Percentiles rank a stretch among this genome's conserved stretches.
Evolutionary conservation across 179 eudicot genomes (phyloP).

Genomic region (Patellifolia procumbens): DNA sequence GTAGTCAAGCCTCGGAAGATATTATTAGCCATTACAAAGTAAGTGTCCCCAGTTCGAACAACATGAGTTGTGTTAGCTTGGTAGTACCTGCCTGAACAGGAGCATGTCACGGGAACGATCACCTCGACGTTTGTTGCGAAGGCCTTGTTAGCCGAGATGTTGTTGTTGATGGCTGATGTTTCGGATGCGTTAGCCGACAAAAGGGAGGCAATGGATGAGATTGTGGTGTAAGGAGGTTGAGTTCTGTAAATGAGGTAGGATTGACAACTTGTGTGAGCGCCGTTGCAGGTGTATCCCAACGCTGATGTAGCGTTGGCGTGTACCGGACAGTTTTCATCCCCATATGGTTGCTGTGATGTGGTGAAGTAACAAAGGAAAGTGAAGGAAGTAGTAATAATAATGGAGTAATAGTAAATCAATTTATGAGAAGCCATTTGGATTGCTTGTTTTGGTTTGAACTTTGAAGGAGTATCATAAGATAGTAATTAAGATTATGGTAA

Average conservation of each 20-base stretch:
- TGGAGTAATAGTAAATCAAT: neutral
- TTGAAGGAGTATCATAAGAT: too few relatives aligned
- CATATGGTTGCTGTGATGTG: constrained; percentile 59
- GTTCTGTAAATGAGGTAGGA: constrained; percentile 63
- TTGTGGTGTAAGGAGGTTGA: constrained; percentile 41
- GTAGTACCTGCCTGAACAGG: constrained; percentile 48
- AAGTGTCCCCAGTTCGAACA: constrained; percentile 28
- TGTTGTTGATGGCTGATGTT: constrained; percentile 56
- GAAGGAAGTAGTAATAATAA: constrained; percentile 23
- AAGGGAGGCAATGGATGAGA: constrained; percentile 57
- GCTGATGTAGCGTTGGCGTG: constrained; percentile 37
- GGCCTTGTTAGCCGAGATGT: constrained; percentile 30
- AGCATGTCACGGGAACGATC: constrained; percentile 55
- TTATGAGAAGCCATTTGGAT: constrained; percentile 33
- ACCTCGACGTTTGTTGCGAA: constrained; percentile 43
- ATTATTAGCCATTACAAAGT: constrained; percentile 36
- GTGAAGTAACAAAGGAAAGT: constrained; percentile 26
- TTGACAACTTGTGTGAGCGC: constrained; percentile 47
- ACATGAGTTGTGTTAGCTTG: constrained; percentile 45
- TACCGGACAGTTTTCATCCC: constrained; percentile 23
- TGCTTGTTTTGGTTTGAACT: too few relatives aligned
- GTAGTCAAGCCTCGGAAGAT: constrained; percentile 55
- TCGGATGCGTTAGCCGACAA: constrained; percentile 36
- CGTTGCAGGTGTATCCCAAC: constrained; percentile 65
- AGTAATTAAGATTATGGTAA: too few relatives aligned